These are phyloP conservation scores for Cladobotryum protrusum DNA, from an alignment of 2,329 filamentous ascomycete species.

Conservation along the genomic window DNA sequence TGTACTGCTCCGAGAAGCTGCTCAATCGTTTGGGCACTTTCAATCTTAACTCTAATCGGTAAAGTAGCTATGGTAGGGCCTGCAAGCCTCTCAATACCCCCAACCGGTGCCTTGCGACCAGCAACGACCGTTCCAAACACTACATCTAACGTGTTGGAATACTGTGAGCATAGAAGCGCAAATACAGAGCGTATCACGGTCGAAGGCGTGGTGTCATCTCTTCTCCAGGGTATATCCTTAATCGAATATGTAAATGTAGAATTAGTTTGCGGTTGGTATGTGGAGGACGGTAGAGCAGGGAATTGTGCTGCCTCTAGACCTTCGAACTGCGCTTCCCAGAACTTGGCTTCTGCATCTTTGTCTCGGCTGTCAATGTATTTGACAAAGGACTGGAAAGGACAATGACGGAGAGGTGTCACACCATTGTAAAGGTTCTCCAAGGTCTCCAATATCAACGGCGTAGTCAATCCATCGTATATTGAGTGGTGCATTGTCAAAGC, in stretches of 20 bases:
- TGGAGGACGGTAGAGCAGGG: too few relatives aligned
- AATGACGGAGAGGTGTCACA: neutral
- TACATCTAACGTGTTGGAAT: slow-evolving; percentile 3
- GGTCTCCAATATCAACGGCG: too few relatives aligned
- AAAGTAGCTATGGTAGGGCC: slow-evolving; percentile 7
- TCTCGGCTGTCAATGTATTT: neutral
- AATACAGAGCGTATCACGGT: slow-evolving; percentile 2
- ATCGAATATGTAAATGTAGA: too few relatives aligned
- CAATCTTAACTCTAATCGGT: neutral
- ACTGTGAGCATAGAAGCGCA: slow-evolving; percentile 1
- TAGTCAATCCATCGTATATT: neutral
- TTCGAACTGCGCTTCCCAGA: too few relatives aligned
- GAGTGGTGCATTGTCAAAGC: neutral
- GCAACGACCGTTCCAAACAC: slow-evolving; percentile 6
- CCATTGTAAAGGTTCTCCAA: too few relatives aligned
- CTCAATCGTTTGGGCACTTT: neutral
- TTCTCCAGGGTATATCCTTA: too few relatives aligned
- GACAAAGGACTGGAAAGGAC: neutral
- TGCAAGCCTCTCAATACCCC: slow-evolving; percentile 3
- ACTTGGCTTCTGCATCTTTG: neutral
- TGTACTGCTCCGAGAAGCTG: neutral
- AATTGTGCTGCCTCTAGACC: too few relatives aligned
- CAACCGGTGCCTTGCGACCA: slow-evolving; percentile 6
- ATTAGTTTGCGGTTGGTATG: too few relatives aligned
- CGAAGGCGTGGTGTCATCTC: neutral